Evolutionary conservation across 2,329 filamentous ascomycete genomes (phyloP), one percentile per base, ranked within the genome.

Genomic region (Aspergillus udagawae): DNA sequence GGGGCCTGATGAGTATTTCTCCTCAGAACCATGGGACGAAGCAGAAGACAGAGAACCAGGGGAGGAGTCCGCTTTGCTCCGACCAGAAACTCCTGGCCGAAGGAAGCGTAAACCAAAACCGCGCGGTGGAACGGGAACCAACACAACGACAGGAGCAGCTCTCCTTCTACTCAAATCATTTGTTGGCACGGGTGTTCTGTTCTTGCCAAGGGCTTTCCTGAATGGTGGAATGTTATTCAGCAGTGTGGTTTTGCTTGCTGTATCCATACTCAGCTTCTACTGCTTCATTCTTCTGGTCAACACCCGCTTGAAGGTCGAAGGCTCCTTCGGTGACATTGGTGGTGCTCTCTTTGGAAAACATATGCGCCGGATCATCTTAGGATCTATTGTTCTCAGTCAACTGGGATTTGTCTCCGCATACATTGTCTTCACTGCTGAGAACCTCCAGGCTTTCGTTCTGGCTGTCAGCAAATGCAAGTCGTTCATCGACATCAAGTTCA

Each of bases 171-270:
- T 99, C 63, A 99, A 99, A 79, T 97, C 93, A 0, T 99, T 99
- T 70, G 94, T 99, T 50, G 94, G 95, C 21, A 99, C 94, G 0
- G 93, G 93, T 55, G 93, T 97, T 8, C 80, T 97, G 17, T 97
- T 97, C 78, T 79, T 97, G 35, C 93, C 93, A 0, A 87, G 92
- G 50, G 93, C 94, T 4, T 99, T 94, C 71, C 83, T 97, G 62
- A 99, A 96, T 68, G 94, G 94, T 54, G 94, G 94, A 57, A 97
- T 99, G 92, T 78, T 96, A 17, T 99, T 99, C 75, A 96, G 92
- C 67, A 96, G 95, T 70, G 63, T 95, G 52, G 89, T 99, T 17
- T 83, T 99, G n/a, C 80, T 99, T 23, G 83, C 82, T 42, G 91
- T 99, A 17, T 92, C 94, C 6, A 79, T 84, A 2, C 80, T 99